Evolutionary conservation across 441 rosid genomes (phyloP).

Genomic region (Populus hybrid): DNA sequence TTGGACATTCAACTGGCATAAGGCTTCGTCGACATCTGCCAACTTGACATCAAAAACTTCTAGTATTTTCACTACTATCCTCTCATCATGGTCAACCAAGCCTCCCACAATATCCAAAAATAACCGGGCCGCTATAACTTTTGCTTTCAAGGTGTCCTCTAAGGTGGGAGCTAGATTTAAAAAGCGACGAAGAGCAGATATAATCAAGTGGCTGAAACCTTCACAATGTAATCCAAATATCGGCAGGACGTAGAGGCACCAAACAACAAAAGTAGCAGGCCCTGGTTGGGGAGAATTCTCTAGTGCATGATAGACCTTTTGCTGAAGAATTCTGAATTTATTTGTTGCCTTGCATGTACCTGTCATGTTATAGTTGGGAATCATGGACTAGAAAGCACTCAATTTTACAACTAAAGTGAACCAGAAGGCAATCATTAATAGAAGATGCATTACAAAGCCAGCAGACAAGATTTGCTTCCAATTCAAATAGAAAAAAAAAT

Average conservation of each 20-base stretch:
- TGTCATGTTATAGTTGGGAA: constrained; percentile 23
- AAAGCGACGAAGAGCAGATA: constrained; percentile 69
- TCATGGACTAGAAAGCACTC: background rate
- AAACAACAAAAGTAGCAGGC: constrained; percentile 58
- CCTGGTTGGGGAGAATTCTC: constrained; percentile 71
- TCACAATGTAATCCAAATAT: constrained; percentile 60
- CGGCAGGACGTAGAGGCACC: constrained; percentile 67
- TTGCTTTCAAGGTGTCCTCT: constrained; percentile 49
- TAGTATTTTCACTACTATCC: constrained; percentile 50
- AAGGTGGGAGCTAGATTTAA: constrained; percentile 33
- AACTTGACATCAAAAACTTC: constrained; percentile 57
- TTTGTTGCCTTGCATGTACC: constrained; percentile 70
- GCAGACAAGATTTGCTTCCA: background rate
- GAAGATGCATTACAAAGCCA: background rate
- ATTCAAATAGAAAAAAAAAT: background rate
- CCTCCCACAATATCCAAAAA: constrained; percentile 53
- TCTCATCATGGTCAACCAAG: constrained; percentile 51
- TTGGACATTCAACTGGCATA: constrained; percentile 30
- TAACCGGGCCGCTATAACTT: constrained; percentile 54
- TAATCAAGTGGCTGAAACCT: constrained; percentile 86
- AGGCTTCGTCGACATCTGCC: constrained; percentile 50
- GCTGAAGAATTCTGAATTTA: constrained; percentile 76
- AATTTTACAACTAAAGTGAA: background rate
- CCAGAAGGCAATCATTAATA: background rate
- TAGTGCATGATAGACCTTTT: constrained; percentile 54